phyloP scores from a whole-genome alignment of 73 alveolate species.

The Symbiodinium pilosum region DNA sequence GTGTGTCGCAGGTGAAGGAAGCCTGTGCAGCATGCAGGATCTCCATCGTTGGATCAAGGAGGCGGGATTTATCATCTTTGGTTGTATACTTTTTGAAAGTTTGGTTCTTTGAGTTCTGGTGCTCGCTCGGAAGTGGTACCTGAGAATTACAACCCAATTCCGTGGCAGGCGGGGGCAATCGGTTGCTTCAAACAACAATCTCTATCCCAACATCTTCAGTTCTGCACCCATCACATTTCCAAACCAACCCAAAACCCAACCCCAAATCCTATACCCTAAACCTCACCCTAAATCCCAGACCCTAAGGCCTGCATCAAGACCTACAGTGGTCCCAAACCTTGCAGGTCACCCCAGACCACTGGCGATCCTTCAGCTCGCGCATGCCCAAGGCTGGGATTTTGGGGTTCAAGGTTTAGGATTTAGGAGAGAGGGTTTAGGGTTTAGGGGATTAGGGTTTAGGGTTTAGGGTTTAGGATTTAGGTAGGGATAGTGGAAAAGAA shows the following conservation, averaged over 20 bases:
- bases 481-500: no score
- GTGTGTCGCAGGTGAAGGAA: no score
- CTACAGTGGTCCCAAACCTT: not conserved
- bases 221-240: no score
- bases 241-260: no score
- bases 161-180: no score
- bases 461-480: not conserved
- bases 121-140: not conserved
- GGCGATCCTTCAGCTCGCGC: constrained; percentile 48
- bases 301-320: not conserved
- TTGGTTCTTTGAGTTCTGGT: not conserved
- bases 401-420: no score
- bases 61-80: constrained; percentile 2
- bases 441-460: not conserved
- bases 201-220: no score
- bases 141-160: no score
- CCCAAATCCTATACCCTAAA: no score
- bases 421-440: not conserved
- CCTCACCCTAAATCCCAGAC: not conserved
- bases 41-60: constrained; percentile 59
- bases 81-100: no score
- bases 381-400: constrained; percentile 42
- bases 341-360: constrained; percentile 84
- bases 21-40: constrained; percentile 23
- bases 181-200: no score